phyloP scores from a whole-genome alignment of 2,329 filamentous ascomycete genomes.

The Nakataea oryzae region DNA sequence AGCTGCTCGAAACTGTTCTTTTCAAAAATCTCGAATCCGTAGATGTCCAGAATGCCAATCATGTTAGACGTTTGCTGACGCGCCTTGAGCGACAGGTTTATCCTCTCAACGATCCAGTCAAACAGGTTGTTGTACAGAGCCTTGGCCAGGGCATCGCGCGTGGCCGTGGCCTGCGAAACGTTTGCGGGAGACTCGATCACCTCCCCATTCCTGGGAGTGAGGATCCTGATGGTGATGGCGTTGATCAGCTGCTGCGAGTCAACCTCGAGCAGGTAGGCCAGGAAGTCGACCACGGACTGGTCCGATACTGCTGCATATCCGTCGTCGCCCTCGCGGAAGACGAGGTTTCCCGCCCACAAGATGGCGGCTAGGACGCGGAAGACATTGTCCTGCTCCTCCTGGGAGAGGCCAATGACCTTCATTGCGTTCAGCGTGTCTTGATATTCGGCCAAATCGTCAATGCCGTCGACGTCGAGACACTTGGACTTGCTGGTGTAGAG shows the following conservation, averaged over 20 bases:
- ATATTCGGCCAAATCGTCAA: conserved; percentile 85
- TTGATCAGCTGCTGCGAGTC: conserved; percentile 71
- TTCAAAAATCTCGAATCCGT: conserved; percentile 98
- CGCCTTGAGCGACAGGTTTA: conserved; percentile 81
- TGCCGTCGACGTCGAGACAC: conserved; percentile 87
- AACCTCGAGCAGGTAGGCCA: conserved; percentile 88
- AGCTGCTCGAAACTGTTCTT: conserved; percentile 98
- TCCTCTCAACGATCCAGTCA: conserved; percentile 92
- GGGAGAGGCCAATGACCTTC: conserved; percentile 81
- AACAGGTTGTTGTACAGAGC: conserved; percentile 97
- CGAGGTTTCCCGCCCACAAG: conserved; percentile 89
- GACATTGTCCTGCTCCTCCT: conserved; percentile 87
- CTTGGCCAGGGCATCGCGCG: conserved; percentile 84
- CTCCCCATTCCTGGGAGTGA: conserved; percentile 58
- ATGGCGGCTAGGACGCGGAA: conserved; percentile 91
- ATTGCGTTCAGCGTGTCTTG: conserved; percentile 88
- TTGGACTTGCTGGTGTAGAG: conserved; percentile 89
- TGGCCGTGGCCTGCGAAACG: conserved; percentile 72
- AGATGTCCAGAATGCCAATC: conserved; percentile 96
- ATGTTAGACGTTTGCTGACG: conserved; percentile 67
- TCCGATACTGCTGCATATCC: conserved; percentile 83
- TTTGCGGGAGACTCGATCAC: conserved; percentile 73
- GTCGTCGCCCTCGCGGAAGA: conserved; percentile 79
- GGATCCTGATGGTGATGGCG: conserved; percentile 79
- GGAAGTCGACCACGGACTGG: conserved; percentile 85